phyloP scores from a whole-genome alignment of 495 filamentous ascomycete species.

The Pyrenula massariospora region DNA sequence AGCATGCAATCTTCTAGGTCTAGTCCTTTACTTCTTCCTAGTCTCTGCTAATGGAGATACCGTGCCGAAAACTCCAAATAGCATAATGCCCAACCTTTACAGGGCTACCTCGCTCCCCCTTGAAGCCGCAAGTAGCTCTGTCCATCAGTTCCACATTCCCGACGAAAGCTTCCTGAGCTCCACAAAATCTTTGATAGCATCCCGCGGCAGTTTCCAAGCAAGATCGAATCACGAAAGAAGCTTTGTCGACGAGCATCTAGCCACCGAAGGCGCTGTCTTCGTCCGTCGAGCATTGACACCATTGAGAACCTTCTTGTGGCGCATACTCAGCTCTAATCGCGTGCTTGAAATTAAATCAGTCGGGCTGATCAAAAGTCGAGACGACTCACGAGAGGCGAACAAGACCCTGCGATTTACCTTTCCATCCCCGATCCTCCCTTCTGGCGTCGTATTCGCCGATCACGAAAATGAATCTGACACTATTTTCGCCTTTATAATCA shows the following conservation, averaged over 20 bases:
- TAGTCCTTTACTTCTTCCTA: too few species aligned
- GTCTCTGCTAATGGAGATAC: too few species aligned
- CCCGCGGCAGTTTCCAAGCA: background rate
- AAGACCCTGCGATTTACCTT: slow-evolving; percentile 69
- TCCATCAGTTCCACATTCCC: background rate
- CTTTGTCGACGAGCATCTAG: slow-evolving; percentile 59
- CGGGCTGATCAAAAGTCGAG: slow-evolving; percentile 63
- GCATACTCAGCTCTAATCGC: slow-evolving; percentile 68
- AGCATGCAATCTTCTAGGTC: too few species aligned
- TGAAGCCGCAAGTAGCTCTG: background rate
- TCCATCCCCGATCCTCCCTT: slow-evolving; percentile 53
- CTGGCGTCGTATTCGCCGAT: slow-evolving; percentile 73
- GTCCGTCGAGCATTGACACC: slow-evolving; percentile 62
- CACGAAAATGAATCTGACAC: slow-evolving; percentile 54
- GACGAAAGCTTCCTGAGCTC: background rate
- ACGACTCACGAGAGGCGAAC: slow-evolving; percentile 51
- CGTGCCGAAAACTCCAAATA: too few species aligned
- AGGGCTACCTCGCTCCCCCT: background rate
- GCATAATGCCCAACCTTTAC: background rate
- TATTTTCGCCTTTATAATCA: slow-evolving; percentile 57
- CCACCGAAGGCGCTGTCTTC: slow-evolving; percentile 72
- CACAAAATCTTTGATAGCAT: background rate
- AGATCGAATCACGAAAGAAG: slow-evolving; percentile 53
- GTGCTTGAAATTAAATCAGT: slow-evolving; percentile 72
- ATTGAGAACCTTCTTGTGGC: slow-evolving; percentile 81